Base-by-base conservation (phyloP, 352 stramenopile species). In the Achlya hypogyna region DNA sequence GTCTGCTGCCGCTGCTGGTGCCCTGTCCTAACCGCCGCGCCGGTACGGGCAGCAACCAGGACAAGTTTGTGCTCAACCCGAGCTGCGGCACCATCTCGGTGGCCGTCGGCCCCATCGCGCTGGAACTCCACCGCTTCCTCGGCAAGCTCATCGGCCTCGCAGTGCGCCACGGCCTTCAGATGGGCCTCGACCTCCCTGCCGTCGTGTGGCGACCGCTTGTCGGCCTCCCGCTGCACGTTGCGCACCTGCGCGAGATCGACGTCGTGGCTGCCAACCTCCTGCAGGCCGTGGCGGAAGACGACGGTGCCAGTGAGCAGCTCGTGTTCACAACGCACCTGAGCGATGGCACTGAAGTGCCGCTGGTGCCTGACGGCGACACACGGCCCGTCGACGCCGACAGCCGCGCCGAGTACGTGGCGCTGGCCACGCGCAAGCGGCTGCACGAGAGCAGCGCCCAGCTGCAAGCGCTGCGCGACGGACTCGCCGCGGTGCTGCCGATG, bases 101-200 rank as follows among this genome's bases (percentile, higher is more conserved):
- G 84, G 20, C 88, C 86, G 52, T 74, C 93, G 83, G 86, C 2
- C 82, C 92, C 32, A 95, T 98, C 74, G 84, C 95, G 32, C 75
- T 98, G 65, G 95, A 98, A 69, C 64, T 97, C 45, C 77, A 98
- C 49, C 79, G 93, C 22, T 99, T 98, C 73, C 72, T 99, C 9
- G 97, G 97, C 45, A 98, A 98, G 76, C 74, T 99, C 23, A 88
- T 98, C 54, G 96, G 96, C 42, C 98, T 93, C 47, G 94, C 89
- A 12, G 95, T 98, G 53, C 91, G 96, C 53, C 96, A 99, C 69
- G 91, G 94, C 12, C 86, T 99, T 47, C 92, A 96, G 58, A 96
- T 97, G 82, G 90, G 88, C n/a, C 71, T 97, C 22, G 89, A 97
- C 70, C 67, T 97, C 23, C 88, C 90, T 27, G 77, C 81, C 10